Conservation (phyloP, 192 early-diverging fungal species). For the Backusella morwellensis region DNA sequence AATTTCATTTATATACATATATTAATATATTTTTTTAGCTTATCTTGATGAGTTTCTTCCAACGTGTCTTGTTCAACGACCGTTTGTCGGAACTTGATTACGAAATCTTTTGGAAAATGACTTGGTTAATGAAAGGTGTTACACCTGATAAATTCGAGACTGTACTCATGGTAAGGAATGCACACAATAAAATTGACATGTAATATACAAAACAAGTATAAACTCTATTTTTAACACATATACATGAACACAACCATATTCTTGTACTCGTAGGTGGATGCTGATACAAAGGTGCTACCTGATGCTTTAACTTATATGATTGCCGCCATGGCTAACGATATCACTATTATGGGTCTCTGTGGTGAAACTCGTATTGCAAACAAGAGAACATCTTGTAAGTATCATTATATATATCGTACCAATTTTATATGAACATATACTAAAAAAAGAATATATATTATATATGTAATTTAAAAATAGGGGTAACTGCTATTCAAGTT, state of each 20-base stretch:
- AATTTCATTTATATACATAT: background rate
- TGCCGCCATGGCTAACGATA: conserved; percentile 88
- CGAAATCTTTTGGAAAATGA: conserved; percentile 88
- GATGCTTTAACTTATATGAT: conserved; percentile 86
- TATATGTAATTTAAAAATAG: conserved; percentile 15
- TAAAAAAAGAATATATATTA: conserved; percentile 6
- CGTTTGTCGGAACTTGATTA: conserved; percentile 88
- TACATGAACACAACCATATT: background rate
- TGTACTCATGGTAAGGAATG: conserved; percentile 58
- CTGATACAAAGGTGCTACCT: conserved; percentile 81
- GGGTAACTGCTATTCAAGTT: conserved; percentile 87
- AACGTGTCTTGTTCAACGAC: conserved; percentile 78
- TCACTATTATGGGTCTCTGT: conserved; percentile 92
- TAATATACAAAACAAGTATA: conserved; percentile 3
- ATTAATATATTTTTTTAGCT: conserved; percentile 7
- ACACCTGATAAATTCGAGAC: conserved; percentile 85
- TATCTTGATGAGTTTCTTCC: conserved; percentile 93
- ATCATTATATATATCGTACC: conserved; percentile 36
- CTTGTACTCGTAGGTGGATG: conserved; percentile 60
- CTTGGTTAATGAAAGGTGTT: conserved; percentile 69
- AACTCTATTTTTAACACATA: conserved; percentile 5
- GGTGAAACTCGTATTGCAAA: conserved; percentile 97
- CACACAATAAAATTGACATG: background rate
- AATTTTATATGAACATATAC: background rate
- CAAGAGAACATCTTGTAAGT: conserved; percentile 84